Base-by-base conservation (phyloP, 352 stramenopile genomes). In the Blastocystis sp. region DNA sequence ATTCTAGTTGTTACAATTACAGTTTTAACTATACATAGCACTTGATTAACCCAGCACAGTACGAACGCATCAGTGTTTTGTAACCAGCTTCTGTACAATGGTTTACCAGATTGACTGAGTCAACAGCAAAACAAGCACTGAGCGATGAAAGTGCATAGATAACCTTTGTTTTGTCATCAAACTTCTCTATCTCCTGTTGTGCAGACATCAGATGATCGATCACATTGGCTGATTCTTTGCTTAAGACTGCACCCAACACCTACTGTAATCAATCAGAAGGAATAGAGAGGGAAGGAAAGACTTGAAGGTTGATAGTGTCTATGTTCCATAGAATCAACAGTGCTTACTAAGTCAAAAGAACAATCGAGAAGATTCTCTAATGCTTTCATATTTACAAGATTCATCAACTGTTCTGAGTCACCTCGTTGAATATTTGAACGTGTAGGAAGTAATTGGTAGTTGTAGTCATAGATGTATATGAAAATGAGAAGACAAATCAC, bases 251-350 rank as follows among this genome's bases (percentile, higher is more conserved):
- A 65, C 1, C 26, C 5, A 20, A 0, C 13, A 13, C 45, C 18
- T 54, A 85, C 73, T 26, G 26, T 85, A 85, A n/a, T 55, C 47
- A 45, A 50, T 53, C 20, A 85, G 47, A 9, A 85, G 20, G 5
- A 66, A 39, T 7, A 85, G 39, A 8, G 50, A 47, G 20, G 26
- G 18, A 18, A 85, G 7, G 8, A 68, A 50, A 0, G 16, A n/a
- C 20, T 53, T 47, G 20, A 45, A 66, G 3, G 47, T 11, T 30
- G 26, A 6, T 6, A 50, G 4, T 1, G 45, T 26, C 73, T 85
- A 68, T 3, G 2, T 6, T 37, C 3, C n/a, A 85, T 16, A 5
- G 8, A 1, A 45, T 3, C 11, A 5, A 16, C 8, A 20, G 63
- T 7, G 2, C 6, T 8, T 39, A 85, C 73, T 26, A 68, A 7